A percentile compares a stretch with the other conserved stretches of the same genome.
Evolutionary conservation across 257 asterid species (phyloP).

Genomic region (Vinca minor): DNA sequence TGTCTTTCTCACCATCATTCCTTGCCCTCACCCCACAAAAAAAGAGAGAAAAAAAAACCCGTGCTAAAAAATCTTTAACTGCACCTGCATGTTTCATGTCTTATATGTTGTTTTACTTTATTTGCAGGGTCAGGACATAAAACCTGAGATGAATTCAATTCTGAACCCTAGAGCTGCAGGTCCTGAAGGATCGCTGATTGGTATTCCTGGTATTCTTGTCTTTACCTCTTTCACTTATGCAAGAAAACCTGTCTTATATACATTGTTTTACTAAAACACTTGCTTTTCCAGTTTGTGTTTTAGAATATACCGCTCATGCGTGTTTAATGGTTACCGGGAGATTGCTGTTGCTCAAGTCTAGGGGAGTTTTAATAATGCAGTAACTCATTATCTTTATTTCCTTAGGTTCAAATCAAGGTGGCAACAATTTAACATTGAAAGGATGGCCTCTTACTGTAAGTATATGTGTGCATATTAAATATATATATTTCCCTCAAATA

Average conservation of each 20-base stretch:
- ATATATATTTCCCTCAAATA: neutral
- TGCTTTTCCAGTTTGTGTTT: neutral
- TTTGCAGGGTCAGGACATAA: conserved; percentile 56
- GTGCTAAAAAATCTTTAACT: neutral
- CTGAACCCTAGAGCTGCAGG: conserved; percentile 71
- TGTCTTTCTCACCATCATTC: conserved; percentile 5
- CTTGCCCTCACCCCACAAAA: neutral
- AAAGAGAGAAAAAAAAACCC: too few species aligned
- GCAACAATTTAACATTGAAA: conserved; percentile 88
- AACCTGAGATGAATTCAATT: conserved; percentile 80
- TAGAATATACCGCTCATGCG: neutral
- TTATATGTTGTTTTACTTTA: conserved; percentile 2
- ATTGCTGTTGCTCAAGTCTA: neutral
- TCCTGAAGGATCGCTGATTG: conserved; percentile 85
- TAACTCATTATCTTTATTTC: conserved; percentile 27
- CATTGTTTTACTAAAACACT: neutral
- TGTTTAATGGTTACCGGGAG: neutral
- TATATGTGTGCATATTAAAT: conserved; percentile 14
- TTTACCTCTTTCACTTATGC: neutral
- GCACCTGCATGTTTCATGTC: conserved; percentile 6
- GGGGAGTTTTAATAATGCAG: neutral
- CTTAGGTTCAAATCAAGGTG: conserved; percentile 88
- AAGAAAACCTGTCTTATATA: neutral
- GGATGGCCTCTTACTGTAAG: conserved; percentile 99
- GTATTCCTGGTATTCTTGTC: conserved; percentile 60